phyloP scores from a whole-genome alignment of 2,329 filamentous ascomycete genomes.

The Trichoderma citrinoviride region DNA sequence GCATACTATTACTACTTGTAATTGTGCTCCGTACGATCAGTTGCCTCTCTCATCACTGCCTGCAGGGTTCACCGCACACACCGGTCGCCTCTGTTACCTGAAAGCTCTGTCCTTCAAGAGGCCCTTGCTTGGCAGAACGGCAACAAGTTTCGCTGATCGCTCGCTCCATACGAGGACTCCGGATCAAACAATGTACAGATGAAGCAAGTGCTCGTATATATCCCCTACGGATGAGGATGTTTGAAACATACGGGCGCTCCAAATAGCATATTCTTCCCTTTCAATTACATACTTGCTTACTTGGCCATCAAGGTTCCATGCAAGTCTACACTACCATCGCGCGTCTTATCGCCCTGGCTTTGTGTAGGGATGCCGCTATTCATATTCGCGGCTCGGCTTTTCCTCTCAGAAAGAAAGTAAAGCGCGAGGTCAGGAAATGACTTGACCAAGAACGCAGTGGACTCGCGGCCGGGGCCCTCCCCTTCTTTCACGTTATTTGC shows the following conservation, averaged over 20 bases:
- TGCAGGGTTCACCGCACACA: slow-evolving; percentile 12
- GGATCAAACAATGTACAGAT: no score
- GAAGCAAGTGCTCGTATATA: background rate
- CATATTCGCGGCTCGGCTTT: background rate
- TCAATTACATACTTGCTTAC: background rate
- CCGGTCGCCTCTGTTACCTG: slow-evolving; percentile 3
- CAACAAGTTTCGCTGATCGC: slow-evolving; percentile 5
- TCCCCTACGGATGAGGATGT: background rate
- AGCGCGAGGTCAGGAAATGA: background rate
- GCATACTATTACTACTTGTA: no score
- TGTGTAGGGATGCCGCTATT: background rate
- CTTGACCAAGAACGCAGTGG: background rate
- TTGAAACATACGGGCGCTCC: background rate
- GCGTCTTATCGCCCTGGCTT: background rate
- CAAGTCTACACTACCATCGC: background rate
- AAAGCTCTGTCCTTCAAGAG: slow-evolving; percentile 14
- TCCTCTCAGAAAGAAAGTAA: background rate
- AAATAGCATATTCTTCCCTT: background rate
- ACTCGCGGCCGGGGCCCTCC: background rate
- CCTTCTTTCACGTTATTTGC: background rate
- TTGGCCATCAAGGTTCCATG: background rate
- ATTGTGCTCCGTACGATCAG: slow-evolving; percentile 1
- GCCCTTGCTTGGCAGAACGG: background rate
- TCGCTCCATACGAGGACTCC: background rate
- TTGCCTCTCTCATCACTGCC: background rate